phyloP scores from a whole-genome alignment of 2,329 filamentous ascomycete species.

The Phialophora verrucosa region DNA sequence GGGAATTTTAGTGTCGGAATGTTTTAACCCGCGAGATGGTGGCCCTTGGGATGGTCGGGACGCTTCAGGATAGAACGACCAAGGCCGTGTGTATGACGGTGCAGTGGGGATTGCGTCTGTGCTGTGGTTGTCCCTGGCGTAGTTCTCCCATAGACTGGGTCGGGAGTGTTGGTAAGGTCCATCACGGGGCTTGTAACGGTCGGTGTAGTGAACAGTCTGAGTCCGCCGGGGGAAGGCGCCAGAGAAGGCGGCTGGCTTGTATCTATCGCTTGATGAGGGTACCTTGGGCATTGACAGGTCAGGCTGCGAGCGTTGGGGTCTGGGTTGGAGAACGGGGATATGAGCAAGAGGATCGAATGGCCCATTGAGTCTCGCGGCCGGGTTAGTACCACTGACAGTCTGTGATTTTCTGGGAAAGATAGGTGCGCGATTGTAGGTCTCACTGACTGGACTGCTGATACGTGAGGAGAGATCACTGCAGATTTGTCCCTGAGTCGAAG shows the following conservation, averaged over 20 bases:
- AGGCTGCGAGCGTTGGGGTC: conserved; percentile 24
- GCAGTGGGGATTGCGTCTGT: background rate
- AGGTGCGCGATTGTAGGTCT: conserved; percentile 11
- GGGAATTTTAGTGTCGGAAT: background rate
- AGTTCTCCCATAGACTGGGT: conserved; percentile 12
- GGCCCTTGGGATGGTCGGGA: background rate
- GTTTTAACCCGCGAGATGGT: background rate
- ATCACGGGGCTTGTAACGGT: conserved; percentile 28
- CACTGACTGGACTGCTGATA: conserved; percentile 11
- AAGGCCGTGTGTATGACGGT: background rate
- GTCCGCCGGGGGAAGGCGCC: conserved; percentile 21
- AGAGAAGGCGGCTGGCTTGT: conserved; percentile 6
- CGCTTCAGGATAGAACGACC: background rate
- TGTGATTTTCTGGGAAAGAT: conserved; percentile 33
- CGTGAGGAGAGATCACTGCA: conserved; percentile 15
- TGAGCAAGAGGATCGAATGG: conserved; percentile 40
- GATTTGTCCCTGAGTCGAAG: background rate
- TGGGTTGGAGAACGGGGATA: conserved; percentile 22
- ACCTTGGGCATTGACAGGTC: conserved; percentile 21
- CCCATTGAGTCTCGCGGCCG: conserved; percentile 39
- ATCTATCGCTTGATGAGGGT: conserved; percentile 8
- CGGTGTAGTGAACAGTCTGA: conserved; percentile 29
- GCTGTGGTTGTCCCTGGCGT: conserved; percentile 3
- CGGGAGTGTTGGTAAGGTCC: background rate
- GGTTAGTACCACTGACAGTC: conserved; percentile 40